Evolutionary conservation across 2,329 filamentous ascomycete genomes (phyloP), one percentile per base, ranked within the genome.

Genomic region (Aschersonia sp.): DNA sequence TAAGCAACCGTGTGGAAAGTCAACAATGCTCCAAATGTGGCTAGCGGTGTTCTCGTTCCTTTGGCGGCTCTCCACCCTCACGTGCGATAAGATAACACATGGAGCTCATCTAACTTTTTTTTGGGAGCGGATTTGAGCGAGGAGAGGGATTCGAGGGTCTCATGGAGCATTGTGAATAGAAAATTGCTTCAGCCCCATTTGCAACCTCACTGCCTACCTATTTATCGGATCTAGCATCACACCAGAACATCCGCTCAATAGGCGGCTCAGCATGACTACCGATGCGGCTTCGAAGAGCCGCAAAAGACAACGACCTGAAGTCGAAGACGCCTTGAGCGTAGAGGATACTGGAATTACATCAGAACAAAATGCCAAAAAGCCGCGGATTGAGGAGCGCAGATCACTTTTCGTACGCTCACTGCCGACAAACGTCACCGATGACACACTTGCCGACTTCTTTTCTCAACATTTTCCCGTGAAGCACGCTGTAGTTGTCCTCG

Each of bases 391-490:
- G 50, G 74, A 76, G 49, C 74, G 75, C 53, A 72, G 80, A 56
- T 86, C 90, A 43, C 79, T 98, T 54, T 98, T 98, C 68, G 83
- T 98, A 53, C 86, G 90, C 57, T 89, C 85, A 45, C 76, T 98
- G 44, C 86, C 89, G 22, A 68, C 82, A 29, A 76, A 74, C 30
- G 82, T 83, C 39, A 97, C 89, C 35, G 86, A 79, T 60, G 88
- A 95, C 59, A 75, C 75, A 47, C 73, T 98, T 52, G 86, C 88
- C 50, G 82, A 87, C 50, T 83, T 89, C 64, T 98, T 98, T 67
- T 97, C 92, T 6, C 80, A 95, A 62, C 84, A 88, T 50, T 97
- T 87, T 58, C 89, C 94, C 6, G 79, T 98, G 61, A 97, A 95
- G 66, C 90, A 97, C 65, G 90, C 92, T 46, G 86, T 84, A n/a